Base-by-base conservation (phyloP, 2,329 filamentous ascomycete species). In the Phialocephala sp. region DNA sequence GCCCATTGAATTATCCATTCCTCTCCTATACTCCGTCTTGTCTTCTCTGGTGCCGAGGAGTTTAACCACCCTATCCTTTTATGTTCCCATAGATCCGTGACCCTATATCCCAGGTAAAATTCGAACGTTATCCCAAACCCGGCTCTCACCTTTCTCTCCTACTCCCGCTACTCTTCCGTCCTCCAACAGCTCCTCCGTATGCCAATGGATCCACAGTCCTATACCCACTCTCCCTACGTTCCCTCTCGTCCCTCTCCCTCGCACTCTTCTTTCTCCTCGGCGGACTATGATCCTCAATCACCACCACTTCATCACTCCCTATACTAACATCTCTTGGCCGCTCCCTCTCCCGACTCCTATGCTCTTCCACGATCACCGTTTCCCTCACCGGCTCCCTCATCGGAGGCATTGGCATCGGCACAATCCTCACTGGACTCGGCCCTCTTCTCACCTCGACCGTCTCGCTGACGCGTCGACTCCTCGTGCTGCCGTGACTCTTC, bases 281-380 rank as follows among this genome's bases (percentile, higher is more conserved):
- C 47, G 73, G 74, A 41, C 72, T 74, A 66, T 75, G 72, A 56
- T 77, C 75, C 69, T 77, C 76, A 59, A 76, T 76, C 3, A 77
- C 75, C 8, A 77, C 73, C 22, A 77, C 73, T 68, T 77, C 75
- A 66, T 76, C 75, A 65, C 72, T 72, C 0, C 61, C 68, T n/a
- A 66, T 58, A 66, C 70, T 69, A 20, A 55, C 24, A 56, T 72
- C 69, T 37, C 67, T 66, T 55, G 70, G 72, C 24, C 60, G 65
- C 61, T 73, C 68, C 24, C 60, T 65, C 61, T 73, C 68, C 11
- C 50, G 22, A 12, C 50, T 54, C 50, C 71, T 66, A 14, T 66
- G 62, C 59, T 76, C 74, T 56, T 76, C 74, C 20, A 75, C 73
- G 9, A 76, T 73, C 9, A 72, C 71, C 43, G 75, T 71, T 39